These are phyloP conservation scores for Zizania palustris DNA, from an alignment of 202 grass and related monocot genomes.

Conservation along the genomic window DNA sequence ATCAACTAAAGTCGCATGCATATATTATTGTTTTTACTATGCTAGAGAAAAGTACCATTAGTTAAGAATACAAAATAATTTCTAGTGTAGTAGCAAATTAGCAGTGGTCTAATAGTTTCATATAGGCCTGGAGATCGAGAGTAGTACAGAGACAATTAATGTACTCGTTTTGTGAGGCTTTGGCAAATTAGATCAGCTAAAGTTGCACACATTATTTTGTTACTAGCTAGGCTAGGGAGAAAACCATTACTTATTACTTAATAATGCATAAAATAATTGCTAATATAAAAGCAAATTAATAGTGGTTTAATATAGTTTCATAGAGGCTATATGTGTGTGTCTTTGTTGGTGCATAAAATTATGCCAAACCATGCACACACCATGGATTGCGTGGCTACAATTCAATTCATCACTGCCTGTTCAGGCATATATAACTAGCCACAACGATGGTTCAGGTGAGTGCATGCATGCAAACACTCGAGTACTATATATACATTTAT, in stretches of 20 bases:
- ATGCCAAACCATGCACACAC: not conserved
- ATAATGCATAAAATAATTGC: not conserved
- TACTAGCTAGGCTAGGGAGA: not conserved
- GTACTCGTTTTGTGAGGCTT: too few relatives aligned
- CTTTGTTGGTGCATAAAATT: not conserved
- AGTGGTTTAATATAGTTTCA: not conserved
- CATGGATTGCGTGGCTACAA: not conserved
- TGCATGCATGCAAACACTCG: not conserved
- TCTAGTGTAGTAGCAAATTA: not conserved
- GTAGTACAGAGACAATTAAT: too few relatives aligned
- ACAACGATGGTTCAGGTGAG: conserved; percentile 6
- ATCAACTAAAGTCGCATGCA: not conserved
- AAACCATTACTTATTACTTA: not conserved
- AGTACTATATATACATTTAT: conserved; percentile 10
- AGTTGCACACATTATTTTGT: not conserved
- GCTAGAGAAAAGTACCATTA: not conserved
- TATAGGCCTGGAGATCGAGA: too few relatives aligned
- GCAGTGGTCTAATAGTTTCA: not conserved
- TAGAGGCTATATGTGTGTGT: not conserved
- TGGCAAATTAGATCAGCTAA: not conserved
- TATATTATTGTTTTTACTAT: not conserved
- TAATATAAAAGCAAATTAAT: not conserved
- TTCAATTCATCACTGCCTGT: not conserved
- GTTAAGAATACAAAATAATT: not conserved
- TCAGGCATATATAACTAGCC: not conserved